Conservation (phyloP, 1,284 basidiomycete species). For the Puccinia brachypodii region DNA sequence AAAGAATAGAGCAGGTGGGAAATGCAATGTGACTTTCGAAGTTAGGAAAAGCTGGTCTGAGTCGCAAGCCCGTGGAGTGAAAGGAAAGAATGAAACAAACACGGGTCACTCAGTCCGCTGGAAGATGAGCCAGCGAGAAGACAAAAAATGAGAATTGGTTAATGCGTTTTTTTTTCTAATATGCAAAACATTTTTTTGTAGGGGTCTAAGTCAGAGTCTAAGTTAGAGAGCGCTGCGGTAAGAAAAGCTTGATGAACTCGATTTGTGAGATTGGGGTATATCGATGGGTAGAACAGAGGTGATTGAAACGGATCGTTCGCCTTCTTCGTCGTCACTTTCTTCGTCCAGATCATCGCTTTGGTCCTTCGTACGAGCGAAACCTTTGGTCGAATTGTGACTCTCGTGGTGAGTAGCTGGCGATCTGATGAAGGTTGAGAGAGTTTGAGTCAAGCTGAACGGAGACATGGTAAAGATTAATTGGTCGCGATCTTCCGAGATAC, state of each 20-base stretch:
- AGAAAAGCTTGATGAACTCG: background rate
- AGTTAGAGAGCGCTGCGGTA: background rate
- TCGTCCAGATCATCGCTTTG: background rate
- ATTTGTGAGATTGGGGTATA: conserved; percentile 25
- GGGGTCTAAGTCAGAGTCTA: background rate
- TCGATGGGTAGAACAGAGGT: conserved; percentile 21
- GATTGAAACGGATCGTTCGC: background rate
- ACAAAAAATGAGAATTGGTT: background rate
- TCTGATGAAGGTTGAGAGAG: background rate
- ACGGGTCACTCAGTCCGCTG: background rate
- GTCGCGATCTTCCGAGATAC: background rate
- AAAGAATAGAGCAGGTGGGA: too few species aligned
- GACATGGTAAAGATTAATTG: conserved; percentile 15
- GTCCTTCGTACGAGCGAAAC: background rate
- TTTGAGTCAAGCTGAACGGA: conserved; percentile 14
- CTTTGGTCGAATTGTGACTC: background rate
- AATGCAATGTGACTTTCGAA: too few species aligned
- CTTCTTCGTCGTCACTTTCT: background rate
- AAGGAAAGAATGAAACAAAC: background rate
- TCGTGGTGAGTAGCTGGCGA: background rate
- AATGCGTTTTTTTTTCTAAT: background rate
- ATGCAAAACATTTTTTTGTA: background rate
- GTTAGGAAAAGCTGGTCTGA: background rate
- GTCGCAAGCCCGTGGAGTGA: background rate
- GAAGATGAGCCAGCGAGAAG: background rate